Conservation (phyloP, 768 basidiomycete genomes). For the Coprinopsis sp. region DNA sequence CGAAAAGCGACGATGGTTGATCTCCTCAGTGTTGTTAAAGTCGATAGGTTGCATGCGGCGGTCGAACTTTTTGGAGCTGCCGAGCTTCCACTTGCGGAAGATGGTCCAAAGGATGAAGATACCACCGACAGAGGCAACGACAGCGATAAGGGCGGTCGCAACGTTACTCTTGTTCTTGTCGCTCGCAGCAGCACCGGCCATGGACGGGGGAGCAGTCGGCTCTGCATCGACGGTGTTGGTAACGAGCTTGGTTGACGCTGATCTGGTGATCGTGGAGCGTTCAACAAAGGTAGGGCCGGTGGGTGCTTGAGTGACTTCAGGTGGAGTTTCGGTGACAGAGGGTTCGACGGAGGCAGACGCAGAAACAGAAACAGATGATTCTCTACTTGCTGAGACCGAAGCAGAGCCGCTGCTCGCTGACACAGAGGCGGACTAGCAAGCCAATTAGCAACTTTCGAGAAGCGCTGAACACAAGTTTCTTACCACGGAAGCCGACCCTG, state of each 20-base stretch:
- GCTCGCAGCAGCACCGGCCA: constrained; percentile 20
- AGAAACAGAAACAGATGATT: constrained; percentile 9
- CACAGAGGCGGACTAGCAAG: constrained; percentile 1
- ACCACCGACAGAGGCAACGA: constrained; percentile 65
- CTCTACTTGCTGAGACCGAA: constrained; percentile 8
- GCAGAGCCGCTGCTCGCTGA: constrained; percentile 11
- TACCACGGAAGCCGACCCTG: constrained; percentile 12
- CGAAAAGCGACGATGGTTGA: constrained; percentile 54
- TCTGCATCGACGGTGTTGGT: constrained; percentile 25
- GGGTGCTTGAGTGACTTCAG: constrained; percentile 12
- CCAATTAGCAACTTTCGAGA: too few species aligned
- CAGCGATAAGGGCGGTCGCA: constrained; percentile 62
- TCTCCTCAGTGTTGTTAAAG: constrained; percentile 59
- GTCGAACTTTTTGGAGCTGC: constrained; percentile 74
- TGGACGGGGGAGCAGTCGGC: constrained; percentile 24
- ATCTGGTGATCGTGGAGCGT: constrained; percentile 16
- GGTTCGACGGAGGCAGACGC: constrained; percentile 11
- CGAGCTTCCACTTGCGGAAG: constrained; percentile 91
- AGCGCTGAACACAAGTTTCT: too few species aligned
- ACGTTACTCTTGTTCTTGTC: constrained; percentile 35
- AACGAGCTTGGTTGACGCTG: constrained; percentile 22
- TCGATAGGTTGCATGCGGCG: constrained; percentile 84
- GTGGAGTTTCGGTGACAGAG: constrained; percentile 9
- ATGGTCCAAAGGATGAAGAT: constrained; percentile 79
- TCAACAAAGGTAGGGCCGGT: constrained; percentile 12